These are phyloP conservation scores for Phytophthora cactorum DNA, from an alignment of 352 stramenopile species.

Conservation along the genomic window DNA sequence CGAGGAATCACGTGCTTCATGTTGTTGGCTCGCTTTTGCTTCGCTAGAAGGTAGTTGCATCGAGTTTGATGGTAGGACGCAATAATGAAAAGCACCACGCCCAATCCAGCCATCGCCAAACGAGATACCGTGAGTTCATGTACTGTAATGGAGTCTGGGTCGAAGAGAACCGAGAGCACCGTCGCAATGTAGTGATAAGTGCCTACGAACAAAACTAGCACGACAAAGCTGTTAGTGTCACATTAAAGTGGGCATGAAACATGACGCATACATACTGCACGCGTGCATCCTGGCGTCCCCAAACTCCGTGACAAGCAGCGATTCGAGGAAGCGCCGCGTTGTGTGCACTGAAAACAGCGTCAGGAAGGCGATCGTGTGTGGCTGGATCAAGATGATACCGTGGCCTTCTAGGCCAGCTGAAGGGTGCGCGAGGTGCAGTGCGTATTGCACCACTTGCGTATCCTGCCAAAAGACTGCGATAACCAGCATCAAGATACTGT, in stretches of 20 bases:
- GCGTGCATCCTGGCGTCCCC: constrained; percentile 70
- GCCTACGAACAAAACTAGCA: constrained; percentile 57
- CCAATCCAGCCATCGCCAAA: constrained; percentile 24
- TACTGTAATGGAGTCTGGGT: constrained; percentile 29
- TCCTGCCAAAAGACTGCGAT: constrained; percentile 40
- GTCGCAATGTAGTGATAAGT: constrained; percentile 69
- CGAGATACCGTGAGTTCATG: constrained; percentile 30
- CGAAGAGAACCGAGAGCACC: constrained; percentile 52
- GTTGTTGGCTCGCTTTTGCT: constrained; percentile 57
- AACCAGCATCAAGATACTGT: constrained; percentile 48
- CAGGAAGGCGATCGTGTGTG: constrained; percentile 51
- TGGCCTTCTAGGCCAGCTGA: not conserved
- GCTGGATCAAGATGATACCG: constrained; percentile 37
- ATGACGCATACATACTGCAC: constrained; percentile 31
- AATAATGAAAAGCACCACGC: constrained; percentile 48
- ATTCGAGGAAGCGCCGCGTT: constrained; percentile 65
- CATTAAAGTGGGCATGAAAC: not conserved
- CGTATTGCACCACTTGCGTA: constrained; percentile 35
- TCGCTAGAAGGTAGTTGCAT: constrained; percentile 63
- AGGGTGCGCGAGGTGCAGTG: constrained; percentile 44
- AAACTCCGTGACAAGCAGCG: constrained; percentile 69
- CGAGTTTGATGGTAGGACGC: constrained; percentile 65
- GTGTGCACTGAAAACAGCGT: constrained; percentile 62
- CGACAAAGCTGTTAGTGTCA: constrained; percentile 9
- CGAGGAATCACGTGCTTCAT: constrained; percentile 61